Base-by-base conservation (phyloP, 768 basidiomycete genomes). In the Tylopilus intermedius region DNA sequence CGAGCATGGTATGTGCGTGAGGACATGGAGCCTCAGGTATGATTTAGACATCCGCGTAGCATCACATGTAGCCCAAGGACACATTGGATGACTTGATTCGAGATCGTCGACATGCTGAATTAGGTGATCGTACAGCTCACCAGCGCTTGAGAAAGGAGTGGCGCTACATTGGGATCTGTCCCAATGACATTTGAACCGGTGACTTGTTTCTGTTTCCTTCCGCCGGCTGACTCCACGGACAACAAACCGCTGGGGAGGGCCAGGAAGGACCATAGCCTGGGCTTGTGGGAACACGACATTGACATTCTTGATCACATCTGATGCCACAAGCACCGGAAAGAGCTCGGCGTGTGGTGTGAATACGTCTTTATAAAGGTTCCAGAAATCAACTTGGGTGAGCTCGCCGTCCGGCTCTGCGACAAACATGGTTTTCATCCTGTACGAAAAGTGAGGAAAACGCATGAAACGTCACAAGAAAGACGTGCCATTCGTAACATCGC, bases 241-340 rank as follows among this genome's bases (percentile, higher is more conserved):
- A 37, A 99, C 78, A 63, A 95, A 99, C 49, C 82, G 78, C 58
- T 84, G 86, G 4, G 80, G 77, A 5, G 81, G 79, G 1, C 84
- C 87, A 33, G 76, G 80, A 33, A 90, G 76, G 21, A 94, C 90
- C 83, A 91, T 91, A 1, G 94, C 92, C 59, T 84, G 82, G 0
- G 93, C 92, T 45, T 83, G 79, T 6, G 90, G 87, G 62, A 93
- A 95, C 26, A 94, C 87, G 9, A 81, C 72, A 45, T 82, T 90
- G 55, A 94, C 90, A 56, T 89, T 90, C 70, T 95, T 94, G 68
- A 99, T 97, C 45, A 96, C 90, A 41, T 99, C 95, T 1, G 90
- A 86, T 0, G 96, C 94, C 2, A 84, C 80, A 3, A 94, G 79
- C 41, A 91, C 65, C 10, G 80, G 79, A 52, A 80, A 74, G 50